Evolutionary conservation across 106 monocot species (phyloP), one percentile per base, ranked within the genome.

Genomic region (Allium fistulosum): DNA sequence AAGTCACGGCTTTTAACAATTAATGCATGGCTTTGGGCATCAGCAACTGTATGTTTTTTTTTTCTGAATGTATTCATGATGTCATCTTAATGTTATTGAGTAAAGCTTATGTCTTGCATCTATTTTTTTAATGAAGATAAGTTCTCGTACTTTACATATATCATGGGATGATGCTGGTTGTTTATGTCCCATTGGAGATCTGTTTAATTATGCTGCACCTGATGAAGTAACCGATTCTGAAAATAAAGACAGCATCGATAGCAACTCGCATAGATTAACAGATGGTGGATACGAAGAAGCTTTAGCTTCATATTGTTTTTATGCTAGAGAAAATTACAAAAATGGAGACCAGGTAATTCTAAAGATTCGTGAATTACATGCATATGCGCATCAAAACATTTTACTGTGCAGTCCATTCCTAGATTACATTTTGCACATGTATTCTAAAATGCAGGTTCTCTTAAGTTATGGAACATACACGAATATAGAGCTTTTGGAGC

Each of bases 171-270:
- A 68, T 74, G 90, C 99, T 73, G 93, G 93, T 56, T 99, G 93
- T 70, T 65, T 99, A 56, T 99, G 99, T 72, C 99, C 90, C 67
- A 73, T 99, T 73, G 99, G 93, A 28, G 90, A 93, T 79, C 80
- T 99, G 67, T 99, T 99, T 74, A 99, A 99, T 70, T 93, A 93
- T 82, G 90, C 84, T 63, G 87, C 93, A 66, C 99, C 99, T 49
- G 84, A 76, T 26, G 83, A 77, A 48, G 77, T 78, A 12, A 5
- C 9, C 58, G 70, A 45, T 18, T 17, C 51, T 45, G 78, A 82
- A 17, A 67, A 69, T 49, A 50, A 51, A 46, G 17, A 11, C 48
- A 27, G 6, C 13, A 18, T 27, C 72, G 73, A 77, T 62, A 17
- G 22, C 72, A 57, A 45, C 51, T 71, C 69, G 26, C 66, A 47